Evolutionary conservation across 2,329 filamentous ascomycete species (phyloP), one percentile per base, ranked within the genome.

Genomic region (Xylariaceae sp.): DNA sequence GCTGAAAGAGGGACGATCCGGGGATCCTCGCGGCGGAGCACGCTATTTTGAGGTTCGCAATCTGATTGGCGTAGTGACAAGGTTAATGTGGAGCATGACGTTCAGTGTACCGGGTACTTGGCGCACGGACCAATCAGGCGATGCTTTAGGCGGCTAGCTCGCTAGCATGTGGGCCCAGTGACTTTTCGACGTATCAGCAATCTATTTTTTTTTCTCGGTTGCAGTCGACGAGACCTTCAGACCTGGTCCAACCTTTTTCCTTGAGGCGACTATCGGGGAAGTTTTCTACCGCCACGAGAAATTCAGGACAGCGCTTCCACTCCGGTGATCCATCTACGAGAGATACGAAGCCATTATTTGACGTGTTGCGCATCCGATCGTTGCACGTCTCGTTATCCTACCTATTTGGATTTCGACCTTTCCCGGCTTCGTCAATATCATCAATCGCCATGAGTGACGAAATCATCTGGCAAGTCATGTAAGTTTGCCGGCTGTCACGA

Each of bases 381-480:
- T 46, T 41, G 46, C 30, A 39, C n/a, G 18, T 15, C 18, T 16
- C 29, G 26, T 42, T 16, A 37, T 37, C 47, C 30, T 12, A 34
- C 7, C n/a, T n/a, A 44, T 21, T 40, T 5, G 29, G n/a, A 36
- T 26, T 21, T 45, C 34, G 44, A n/a, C 39, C 22, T 40, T 15
- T 36, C n/a, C 15, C 30, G 26, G 26, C 44, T 21, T 51, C 47
- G 30, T 26, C 34, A 30, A 40, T 13, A 19, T 22, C n/a, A 44
- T 21, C 66, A n/a, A 74, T 55, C 53, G 95, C 94, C 88, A 84
- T 89, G 54, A 95, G 90, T 59, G 92, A 97, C 78, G 92, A 97
- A 74, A 95, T 97, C 61, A 87, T 97, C 60, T 99, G 94, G 94
- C 86, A 92, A 71, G 89, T 96, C 54, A 96, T 96, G 63, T 58